These are phyloP conservation scores for Fabrea salina DNA, from an alignment of 169 alveolate genomes.

Conservation along the genomic window DNA sequence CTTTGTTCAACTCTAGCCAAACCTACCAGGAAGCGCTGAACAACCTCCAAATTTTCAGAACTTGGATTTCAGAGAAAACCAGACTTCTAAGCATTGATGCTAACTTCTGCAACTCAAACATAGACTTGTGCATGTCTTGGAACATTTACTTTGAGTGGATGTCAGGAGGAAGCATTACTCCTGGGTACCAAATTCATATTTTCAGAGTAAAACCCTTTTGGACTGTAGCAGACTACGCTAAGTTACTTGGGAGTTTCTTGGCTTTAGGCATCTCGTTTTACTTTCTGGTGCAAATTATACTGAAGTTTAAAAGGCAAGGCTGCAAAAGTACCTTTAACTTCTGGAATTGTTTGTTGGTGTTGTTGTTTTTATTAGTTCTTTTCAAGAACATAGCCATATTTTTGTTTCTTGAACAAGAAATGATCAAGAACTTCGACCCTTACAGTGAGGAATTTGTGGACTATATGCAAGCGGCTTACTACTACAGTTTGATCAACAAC, in stretches of 20 bases:
- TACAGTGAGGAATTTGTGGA: conserved; percentile 2
- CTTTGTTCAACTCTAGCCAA: not conserved
- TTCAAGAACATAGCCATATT: not conserved
- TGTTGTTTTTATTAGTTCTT: not conserved
- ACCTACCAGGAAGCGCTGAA: not conserved
- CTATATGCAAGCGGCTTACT: not conserved
- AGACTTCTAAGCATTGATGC: not conserved
- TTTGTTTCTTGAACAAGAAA: too few species aligned
- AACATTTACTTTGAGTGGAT: conserved; percentile 13
- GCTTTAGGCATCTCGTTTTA: not conserved
- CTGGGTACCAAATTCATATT: not conserved
- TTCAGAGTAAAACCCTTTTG: conserved; percentile 3
- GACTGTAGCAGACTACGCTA: not conserved
- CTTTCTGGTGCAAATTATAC: not conserved
- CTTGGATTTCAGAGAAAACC: conserved; percentile 7
- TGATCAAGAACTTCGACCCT: conserved; percentile 2
- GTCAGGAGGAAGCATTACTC: conserved; percentile 7
- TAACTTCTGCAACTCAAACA: not conserved
- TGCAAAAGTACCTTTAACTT: not conserved
- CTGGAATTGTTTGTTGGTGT: not conserved
- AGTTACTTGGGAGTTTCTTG: not conserved
- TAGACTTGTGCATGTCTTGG: not conserved
- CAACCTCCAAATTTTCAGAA: not conserved
- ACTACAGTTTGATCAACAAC: not conserved
- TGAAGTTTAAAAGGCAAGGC: not conserved